Conservation (phyloP, 441 rosid species). For the Syzygium malaccense region DNA sequence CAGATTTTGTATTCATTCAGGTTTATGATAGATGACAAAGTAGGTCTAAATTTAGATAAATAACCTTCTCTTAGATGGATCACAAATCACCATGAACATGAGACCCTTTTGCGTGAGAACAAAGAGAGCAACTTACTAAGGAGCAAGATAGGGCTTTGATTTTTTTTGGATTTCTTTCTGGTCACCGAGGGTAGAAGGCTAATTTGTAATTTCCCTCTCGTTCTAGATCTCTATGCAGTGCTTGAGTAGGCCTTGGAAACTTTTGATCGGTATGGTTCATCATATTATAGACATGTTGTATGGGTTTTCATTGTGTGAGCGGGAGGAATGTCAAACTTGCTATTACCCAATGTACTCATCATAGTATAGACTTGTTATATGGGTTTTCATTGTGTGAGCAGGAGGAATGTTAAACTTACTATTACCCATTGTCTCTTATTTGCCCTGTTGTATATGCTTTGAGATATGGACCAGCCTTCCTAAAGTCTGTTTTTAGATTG, state of each 20-base stretch:
- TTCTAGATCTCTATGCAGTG: too few relatives aligned
- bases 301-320: neutral
- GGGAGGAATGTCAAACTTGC: too few relatives aligned
- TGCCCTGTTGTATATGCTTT: too few relatives aligned
- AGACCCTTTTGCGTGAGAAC: conserved; percentile 96
- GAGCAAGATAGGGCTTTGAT: conserved; percentile 99
- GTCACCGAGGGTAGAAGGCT: conserved; percentile 27
- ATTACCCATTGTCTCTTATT: neutral
- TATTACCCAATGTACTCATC: too few relatives aligned
- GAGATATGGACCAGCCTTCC: too few relatives aligned
- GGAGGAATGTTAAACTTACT: neutral
- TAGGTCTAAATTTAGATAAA: neutral
- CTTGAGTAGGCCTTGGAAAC: too few relatives aligned
- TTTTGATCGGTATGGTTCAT: too few relatives aligned
- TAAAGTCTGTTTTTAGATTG: too few relatives aligned
- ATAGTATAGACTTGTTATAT: neutral
- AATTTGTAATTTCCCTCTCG: too few relatives aligned
- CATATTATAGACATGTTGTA: too few relatives aligned
- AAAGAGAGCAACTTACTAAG: conserved; percentile 95
- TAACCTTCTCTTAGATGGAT: conserved; percentile 63
- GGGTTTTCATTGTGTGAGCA: neutral
- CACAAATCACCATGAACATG: conserved; percentile 92
- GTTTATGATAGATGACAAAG: neutral
- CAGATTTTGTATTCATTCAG: neutral
- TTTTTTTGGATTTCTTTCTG: too few relatives aligned